Evolutionary conservation across 257 asterid species (phyloP).

Genomic region (Marsdenia floribunda): DNA sequence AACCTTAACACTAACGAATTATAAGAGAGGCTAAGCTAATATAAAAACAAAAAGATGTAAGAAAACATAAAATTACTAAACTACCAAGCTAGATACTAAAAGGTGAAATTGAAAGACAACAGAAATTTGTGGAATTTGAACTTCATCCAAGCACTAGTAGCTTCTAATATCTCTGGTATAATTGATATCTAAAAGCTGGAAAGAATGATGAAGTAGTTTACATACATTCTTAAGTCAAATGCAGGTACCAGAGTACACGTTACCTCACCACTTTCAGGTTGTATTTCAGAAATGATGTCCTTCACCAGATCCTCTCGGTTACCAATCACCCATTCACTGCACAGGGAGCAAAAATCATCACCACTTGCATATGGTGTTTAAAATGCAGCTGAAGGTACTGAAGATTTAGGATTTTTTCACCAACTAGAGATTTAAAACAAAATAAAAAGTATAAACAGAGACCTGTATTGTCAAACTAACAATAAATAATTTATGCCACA

Average conservation of each 20-base stretch:
- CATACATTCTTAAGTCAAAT: not conserved
- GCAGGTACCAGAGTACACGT: conserved; percentile 17
- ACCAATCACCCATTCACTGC: conserved; percentile 99
- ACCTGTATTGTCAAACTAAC: no score
- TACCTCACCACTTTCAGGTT: conserved; percentile 98
- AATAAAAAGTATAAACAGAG: not conserved
- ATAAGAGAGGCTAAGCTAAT: not conserved
- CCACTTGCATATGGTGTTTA: not conserved
- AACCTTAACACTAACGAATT: not conserved
- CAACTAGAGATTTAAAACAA: not conserved
- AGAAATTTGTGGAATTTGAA: not conserved
- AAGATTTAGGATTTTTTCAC: not conserved
- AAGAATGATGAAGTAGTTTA: not conserved
- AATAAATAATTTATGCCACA: not conserved
- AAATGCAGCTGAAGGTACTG: not conserved
- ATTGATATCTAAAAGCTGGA: not conserved
- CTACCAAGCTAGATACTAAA: not conserved
- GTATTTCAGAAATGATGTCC: conserved; percentile 85
- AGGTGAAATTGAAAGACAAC: not conserved
- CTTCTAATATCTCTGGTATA: not conserved
- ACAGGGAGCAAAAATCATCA: conserved; percentile 12
- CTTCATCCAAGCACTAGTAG: not conserved
- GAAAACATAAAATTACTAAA: not conserved
- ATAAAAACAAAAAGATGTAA: not conserved
- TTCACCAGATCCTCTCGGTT: conserved; percentile 90